phyloP scores from a whole-genome alignment of 164 flowering plant genomes.

The Brasenia schreberi region DNA sequence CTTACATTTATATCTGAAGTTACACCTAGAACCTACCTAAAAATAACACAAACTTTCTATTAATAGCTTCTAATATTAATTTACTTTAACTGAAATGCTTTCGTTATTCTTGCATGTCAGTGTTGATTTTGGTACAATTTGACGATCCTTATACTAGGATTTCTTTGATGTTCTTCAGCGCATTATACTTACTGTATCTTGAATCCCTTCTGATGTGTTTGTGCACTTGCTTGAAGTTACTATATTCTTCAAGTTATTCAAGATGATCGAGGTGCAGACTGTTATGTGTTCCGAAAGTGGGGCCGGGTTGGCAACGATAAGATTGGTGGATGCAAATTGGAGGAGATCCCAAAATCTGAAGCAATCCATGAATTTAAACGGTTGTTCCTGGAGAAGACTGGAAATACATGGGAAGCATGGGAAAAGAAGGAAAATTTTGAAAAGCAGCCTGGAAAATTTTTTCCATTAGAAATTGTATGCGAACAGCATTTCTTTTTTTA shows the following conservation, averaged over 20 bases:
- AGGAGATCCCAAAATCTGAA: conserved; percentile 60
- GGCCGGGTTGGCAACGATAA: conserved; percentile 92
- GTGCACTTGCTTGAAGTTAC: conserved; percentile 34
- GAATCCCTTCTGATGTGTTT: too few species aligned
- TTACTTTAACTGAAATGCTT: too few species aligned
- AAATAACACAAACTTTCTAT: too few species aligned
- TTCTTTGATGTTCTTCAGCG: too few species aligned
- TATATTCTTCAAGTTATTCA: conserved; percentile 91
- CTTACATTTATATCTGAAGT: too few species aligned
- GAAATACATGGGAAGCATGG: conserved; percentile 95
- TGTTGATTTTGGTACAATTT: too few species aligned
- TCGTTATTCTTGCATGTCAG: too few species aligned
- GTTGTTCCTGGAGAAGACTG: conserved; percentile 85
- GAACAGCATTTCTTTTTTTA: not conserved
- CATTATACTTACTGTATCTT: too few species aligned
- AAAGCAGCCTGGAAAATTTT: conserved; percentile 82
- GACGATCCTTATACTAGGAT: too few species aligned
- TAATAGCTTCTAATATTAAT: too few species aligned
- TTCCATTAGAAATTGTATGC: conserved; percentile 68
- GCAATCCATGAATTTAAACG: conserved; percentile 77
- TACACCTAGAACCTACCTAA: too few species aligned
- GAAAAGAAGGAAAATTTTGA: conserved; percentile 51
- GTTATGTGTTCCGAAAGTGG: conserved; percentile 95
- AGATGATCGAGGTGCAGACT: conserved; percentile 72
- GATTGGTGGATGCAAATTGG: conserved; percentile 79